Base-by-base conservation (phyloP, 2,329 filamentous ascomycete genomes). In the Calonectria hawksworthii region DNA sequence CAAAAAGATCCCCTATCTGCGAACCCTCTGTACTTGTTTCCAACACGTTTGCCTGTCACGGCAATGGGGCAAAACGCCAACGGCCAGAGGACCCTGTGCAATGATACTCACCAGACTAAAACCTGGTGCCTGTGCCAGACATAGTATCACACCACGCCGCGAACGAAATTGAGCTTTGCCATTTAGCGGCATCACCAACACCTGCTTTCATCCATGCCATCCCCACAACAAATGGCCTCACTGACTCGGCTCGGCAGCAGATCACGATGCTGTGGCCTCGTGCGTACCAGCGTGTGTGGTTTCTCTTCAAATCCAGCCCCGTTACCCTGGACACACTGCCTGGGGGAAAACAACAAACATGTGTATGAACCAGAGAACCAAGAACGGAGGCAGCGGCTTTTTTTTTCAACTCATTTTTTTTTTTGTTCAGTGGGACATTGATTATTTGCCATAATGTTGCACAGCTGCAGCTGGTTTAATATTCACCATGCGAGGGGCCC, bases 221-320 rank as follows among this genome's bases (percentile, higher is more conserved):
- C 68, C 59, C 68, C 68, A 71, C 68, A 61, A 21, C 56, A 41
- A 38, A 64, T 71, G 68, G 68, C 59, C 68, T 71, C 59, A 65
- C 68, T 38, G 23, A 59, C 56, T 70, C 44, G 54, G 50, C 26
- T 30, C 34, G 32, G 38, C 34, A 56, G 11, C 26, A 64, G 47
- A 51, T 64, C 68, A 65, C 59, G 59, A 47, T 65, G 26, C 51
- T 28, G 32, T 36, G 14, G 38, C 36, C 34, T 44, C 52, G 16
- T 54, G 23, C 32, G 50, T 44, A 23, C 47, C 56, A 50, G 56
- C 44, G 23, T 34, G 47, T n/a, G 28, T 18, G 11, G 34, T 61
- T 26, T 30, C 34, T 41, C 52, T 21, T 32, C 32, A 21, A 41
- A 32, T 51, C 56, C 18, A 30, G 23, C n/a, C 26, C 59, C 59